Evolutionary conservation across 352 stramenopile species (phyloP), one percentile per base, ranked within the genome.

Genomic region (Phytophthora palmivora): DNA sequence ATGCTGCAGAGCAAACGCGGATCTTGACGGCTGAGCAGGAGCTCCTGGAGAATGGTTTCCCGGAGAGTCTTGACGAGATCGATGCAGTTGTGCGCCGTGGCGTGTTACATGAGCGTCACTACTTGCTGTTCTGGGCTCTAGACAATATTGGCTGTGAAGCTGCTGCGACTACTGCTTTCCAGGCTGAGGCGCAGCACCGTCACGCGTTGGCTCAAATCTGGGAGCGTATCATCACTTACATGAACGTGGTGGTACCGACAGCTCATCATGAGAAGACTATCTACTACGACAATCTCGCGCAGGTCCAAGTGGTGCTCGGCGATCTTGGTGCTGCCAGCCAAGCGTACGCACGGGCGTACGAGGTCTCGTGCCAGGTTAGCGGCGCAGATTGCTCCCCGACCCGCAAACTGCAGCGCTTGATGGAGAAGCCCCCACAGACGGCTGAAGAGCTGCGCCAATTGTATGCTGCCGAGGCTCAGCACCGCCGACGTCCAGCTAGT

Each of bases 201-300:
- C 60, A 59, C 10, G 48, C 61, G 21, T 43, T 89, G 22, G 78
- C 72, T 37, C 66, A 79, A 52, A 75, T 90, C 36, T 91, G 82
- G 75, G 62, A 82, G 52, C 82, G 79, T 19, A 87, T 91, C 43
- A 86, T 94, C 53, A 53, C 68, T 18, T 75, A 51, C 57, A 87
- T 94, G 77, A 88, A 94, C 69, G 64, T 79, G n/a, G 77, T 88
- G 9, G 67, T 92, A 44, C 85, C 79, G 10, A 67, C 73, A 15
- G 70, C 78, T 33, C 76, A 92, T 47, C 82, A 94, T 59, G 82
- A 92, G 63, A 94, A 94, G 63, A 88, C 76, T 21, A 91, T 92
- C 51, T 90, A 94, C 66, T 94, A 94, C 67, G 85, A 94, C 70
- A 89, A 92, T 60, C 59, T 91, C 33, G 85, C 85, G 21, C 83